These are phyloP conservation scores for Fusarium sp. DNA, from an alignment of 2,329 filamentous ascomycete species.

Conservation along the genomic window DNA sequence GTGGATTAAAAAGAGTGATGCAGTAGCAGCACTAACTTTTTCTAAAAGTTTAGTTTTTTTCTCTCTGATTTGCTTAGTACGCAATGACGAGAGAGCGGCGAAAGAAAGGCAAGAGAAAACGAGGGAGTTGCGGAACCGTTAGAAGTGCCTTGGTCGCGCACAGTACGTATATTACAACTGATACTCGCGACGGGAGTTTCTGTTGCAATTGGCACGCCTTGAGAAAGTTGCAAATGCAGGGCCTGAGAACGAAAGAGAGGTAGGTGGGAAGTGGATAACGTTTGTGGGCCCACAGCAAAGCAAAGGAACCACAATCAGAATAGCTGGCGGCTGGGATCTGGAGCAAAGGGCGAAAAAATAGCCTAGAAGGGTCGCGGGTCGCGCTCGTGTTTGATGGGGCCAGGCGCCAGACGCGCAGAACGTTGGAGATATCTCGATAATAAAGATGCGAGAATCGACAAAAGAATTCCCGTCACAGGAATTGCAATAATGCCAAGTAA, in stretches of 20 bases:
- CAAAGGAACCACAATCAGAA: slow-evolving; percentile 46
- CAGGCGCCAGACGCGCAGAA: slow-evolving; percentile 48
- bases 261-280: slow-evolving; percentile 45
- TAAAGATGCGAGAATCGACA: slow-evolving; percentile 15
- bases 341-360: slow-evolving; percentile 42
- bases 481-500: slow-evolving; percentile 25
- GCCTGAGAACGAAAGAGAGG: slow-evolving; percentile 13
- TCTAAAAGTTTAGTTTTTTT: slow-evolving; percentile 10
- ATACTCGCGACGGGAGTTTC: slow-evolving; percentile 35
- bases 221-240: slow-evolving; percentile 20
- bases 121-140: slow-evolving; percentile 41
- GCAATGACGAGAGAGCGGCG: slow-evolving; percentile 29
- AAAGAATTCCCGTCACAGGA: slow-evolving; percentile 16
- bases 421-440: slow-evolving; percentile 34
- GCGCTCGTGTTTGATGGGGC: slow-evolving; percentile 46
- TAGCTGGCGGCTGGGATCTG: slow-evolving; percentile 47
- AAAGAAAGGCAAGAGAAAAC: slow-evolving; percentile 20
- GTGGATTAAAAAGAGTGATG: slow-evolving; percentile 38
- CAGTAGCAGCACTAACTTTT: slow-evolving; percentile 33
- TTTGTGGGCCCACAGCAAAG: slow-evolving; percentile 45
- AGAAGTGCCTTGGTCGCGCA: slow-evolving; percentile 39
- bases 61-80: slow-evolving; percentile 32
- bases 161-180: slow-evolving; percentile 31
- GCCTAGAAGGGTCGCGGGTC: slow-evolving; percentile 43
- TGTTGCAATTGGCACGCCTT: slow-evolving; percentile 33